These are phyloP conservation scores for Stephania cephalantha DNA, from an alignment of 164 flowering plant species.

Conservation along the genomic window DNA sequence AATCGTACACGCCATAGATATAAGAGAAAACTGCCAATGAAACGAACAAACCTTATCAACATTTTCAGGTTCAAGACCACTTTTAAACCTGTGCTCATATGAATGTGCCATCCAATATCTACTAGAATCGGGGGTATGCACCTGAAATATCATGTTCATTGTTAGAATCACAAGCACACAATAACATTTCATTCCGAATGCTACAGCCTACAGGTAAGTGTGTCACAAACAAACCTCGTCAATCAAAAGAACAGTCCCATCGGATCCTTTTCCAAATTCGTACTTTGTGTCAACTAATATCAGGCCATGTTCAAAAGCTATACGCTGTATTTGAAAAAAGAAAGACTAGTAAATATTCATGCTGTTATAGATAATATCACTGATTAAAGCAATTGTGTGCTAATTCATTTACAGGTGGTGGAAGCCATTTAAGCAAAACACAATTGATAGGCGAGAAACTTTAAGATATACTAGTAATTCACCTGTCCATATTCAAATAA, in stretches of 20 bases:
- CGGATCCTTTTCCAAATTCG: conserved; percentile 87
- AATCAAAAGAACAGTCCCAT: conserved; percentile 72
- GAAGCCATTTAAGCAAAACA: not conserved
- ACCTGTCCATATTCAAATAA: conserved; percentile 97
- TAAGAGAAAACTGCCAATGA: not conserved
- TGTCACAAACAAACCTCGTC: conserved; percentile 60
- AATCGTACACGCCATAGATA: too few species aligned
- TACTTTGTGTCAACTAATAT: conserved; percentile 91
- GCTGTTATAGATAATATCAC: not conserved
- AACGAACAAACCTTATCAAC: conserved; percentile 66
- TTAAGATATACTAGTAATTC: not conserved
- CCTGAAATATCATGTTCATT: conserved; percentile 31
- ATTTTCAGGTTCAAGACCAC: conserved; percentile 91
- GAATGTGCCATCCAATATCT: conserved; percentile 93
- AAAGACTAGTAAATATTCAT: not conserved
- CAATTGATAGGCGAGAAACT: not conserved
- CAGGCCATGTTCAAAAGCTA: conserved; percentile 80
- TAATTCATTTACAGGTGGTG: not conserved
- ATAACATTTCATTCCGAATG: not conserved
- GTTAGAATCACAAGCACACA: not conserved
- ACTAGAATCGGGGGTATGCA: conserved; percentile 98
- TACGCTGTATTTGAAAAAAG: conserved; percentile 39
- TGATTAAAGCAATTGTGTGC: too few species aligned
- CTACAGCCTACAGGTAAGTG: not conserved
- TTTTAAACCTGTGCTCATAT: conserved; percentile 57